Conservation (phyloP, 495 filamentous ascomycete species). For the Xylaria telfairii region DNA sequence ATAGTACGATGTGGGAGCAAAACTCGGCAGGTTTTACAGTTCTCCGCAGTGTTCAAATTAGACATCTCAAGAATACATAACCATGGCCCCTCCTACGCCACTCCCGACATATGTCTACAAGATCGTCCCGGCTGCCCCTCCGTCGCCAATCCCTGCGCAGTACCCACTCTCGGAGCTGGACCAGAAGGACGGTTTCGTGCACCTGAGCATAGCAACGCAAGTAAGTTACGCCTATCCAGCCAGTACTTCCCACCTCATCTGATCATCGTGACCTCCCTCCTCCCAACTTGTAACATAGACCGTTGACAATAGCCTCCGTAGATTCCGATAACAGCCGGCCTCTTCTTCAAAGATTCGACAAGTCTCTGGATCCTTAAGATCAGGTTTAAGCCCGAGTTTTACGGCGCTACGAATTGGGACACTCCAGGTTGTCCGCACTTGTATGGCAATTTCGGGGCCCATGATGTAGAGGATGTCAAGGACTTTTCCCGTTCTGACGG, state of each 20-base stretch:
- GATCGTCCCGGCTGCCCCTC: slow-evolving; percentile 53
- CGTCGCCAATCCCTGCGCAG: slow-evolving; percentile 51
- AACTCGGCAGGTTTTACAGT: neutral
- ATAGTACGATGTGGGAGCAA: neutral
- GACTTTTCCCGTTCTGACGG: slow-evolving; percentile 36
- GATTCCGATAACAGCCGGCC: slow-evolving; percentile 54
- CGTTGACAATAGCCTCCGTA: slow-evolving; percentile 27
- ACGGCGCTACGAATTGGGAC: slow-evolving; percentile 53
- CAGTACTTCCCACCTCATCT: neutral
- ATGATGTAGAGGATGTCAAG: slow-evolving; percentile 43
- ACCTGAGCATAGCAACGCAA: slow-evolving; percentile 55
- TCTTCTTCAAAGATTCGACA: slow-evolving; percentile 49
- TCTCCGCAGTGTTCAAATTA: neutral
- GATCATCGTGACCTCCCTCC: neutral
- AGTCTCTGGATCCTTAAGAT: slow-evolving; percentile 55
- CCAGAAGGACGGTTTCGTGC: slow-evolving; percentile 59
- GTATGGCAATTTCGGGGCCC: slow-evolving; percentile 54
- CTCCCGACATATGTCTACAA: slow-evolving; percentile 58
- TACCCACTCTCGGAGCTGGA: slow-evolving; percentile 59
- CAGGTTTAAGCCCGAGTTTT: slow-evolving; percentile 43
- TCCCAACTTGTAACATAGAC: neutral
- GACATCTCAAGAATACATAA: neutral
- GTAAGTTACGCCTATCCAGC: slow-evolving; percentile 35
- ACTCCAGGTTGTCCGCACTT: slow-evolving; percentile 52
- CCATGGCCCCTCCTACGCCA: slow-evolving; percentile 35